phyloP scores from a whole-genome alignment of 73 alveolate genomes.

The Halteria grandinella region DNA sequence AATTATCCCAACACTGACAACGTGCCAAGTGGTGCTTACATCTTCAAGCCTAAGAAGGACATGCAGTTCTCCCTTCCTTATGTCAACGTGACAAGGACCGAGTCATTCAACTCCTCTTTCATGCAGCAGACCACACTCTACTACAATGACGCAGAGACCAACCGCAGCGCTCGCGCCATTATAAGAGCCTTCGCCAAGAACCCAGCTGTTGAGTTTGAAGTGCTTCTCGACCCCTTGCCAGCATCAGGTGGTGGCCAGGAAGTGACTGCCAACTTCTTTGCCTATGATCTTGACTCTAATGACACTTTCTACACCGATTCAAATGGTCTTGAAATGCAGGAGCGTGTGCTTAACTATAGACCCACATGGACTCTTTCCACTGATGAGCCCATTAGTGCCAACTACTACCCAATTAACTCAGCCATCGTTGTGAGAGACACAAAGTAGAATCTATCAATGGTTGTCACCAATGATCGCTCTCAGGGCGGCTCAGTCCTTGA shows the following conservation, averaged over 20 bases:
- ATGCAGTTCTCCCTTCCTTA: background rate
- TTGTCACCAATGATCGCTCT: conserved; percentile 58
- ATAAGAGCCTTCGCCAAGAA: background rate
- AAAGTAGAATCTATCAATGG: conserved; percentile 26
- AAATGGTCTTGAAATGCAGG: conserved; percentile 74
- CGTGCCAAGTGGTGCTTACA: conserved; percentile 40
- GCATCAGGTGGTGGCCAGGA: conserved; percentile 22
- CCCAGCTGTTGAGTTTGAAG: conserved; percentile 20
- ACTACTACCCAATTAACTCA: conserved; percentile 68
- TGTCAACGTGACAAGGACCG: background rate
- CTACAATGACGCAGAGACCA: background rate
- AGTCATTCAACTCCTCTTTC: conserved; percentile 5
- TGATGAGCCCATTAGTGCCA: conserved; percentile 34
- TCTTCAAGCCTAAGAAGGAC: conserved; percentile 28
- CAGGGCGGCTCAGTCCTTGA: conserved; percentile 65
- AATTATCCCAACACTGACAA: no score
- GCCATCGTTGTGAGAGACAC: conserved; percentile 50
- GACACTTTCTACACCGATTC: conserved; percentile 73
- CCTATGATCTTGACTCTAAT: conserved; percentile 44
- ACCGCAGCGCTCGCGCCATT: background rate
- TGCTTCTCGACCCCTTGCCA: conserved; percentile 11
- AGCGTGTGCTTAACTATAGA: conserved; percentile 62
- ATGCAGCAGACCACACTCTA: background rate
- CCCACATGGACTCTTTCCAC: conserved; percentile 35
- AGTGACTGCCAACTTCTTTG: conserved; percentile 36